Conservation (phyloP, 768 basidiomycete genomes). For the Cystoderma amianthinum region DNA sequence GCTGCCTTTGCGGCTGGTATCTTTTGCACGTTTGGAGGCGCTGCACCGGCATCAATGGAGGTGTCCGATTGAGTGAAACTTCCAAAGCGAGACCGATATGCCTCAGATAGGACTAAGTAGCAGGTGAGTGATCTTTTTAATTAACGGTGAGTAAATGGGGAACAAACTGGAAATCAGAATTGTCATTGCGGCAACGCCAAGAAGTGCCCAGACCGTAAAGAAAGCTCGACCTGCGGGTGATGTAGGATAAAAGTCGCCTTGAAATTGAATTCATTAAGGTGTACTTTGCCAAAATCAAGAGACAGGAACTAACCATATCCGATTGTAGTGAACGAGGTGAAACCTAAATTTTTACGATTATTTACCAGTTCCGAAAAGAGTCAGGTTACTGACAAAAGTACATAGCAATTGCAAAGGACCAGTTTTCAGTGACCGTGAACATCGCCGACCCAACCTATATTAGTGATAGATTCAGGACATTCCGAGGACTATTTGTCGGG, state of each 20-base stretch:
- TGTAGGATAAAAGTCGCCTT: conserved; percentile 54
- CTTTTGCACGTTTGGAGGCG: no score
- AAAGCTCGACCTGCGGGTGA: conserved; percentile 69
- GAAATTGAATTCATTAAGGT: background rate
- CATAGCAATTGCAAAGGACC: conserved; percentile 54
- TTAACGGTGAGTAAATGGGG: no score
- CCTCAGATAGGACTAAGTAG: background rate
- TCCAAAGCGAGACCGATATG: background rate
- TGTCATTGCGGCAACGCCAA: conserved; percentile 74
- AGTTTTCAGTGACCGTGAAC: conserved; percentile 63
- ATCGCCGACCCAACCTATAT: conserved; percentile 58
- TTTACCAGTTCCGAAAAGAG: background rate
- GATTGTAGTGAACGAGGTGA: conserved; percentile 67
- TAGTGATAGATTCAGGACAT: background rate
- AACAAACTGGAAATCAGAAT: conserved; percentile 61
- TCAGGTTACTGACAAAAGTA: conserved; percentile 58
- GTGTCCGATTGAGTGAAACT: background rate
- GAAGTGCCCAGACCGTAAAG: conserved; percentile 73
- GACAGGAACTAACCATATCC: conserved; percentile 42
- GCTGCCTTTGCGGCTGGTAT: no score
- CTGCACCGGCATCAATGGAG: no score
- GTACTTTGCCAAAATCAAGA: background rate
- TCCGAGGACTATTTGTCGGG: background rate
- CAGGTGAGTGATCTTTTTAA: no score
- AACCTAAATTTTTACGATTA: conserved; percentile 34